Percentiles rank a stretch among this genome's conserved stretches.
Evolutionary conservation across 2,329 filamentous ascomycete species (phyloP).

Genomic region (Bisporella sp.): DNA sequence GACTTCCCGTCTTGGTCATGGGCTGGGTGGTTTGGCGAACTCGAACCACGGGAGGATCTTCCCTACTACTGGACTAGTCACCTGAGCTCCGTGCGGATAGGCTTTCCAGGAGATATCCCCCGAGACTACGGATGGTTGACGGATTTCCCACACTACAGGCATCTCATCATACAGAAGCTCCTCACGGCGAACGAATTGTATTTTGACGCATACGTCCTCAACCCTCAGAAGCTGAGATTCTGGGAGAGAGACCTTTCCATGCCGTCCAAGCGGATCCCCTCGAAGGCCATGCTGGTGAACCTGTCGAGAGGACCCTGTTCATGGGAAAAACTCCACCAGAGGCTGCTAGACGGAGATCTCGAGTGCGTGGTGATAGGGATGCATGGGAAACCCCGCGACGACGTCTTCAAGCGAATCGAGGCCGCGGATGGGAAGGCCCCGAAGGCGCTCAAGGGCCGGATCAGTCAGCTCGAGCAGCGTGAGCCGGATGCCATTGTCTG

Average conservation of each 20-base stretch:
- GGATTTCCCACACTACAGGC: constrained; percentile 2
- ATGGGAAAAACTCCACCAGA: constrained; percentile 3
- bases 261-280: constrained; percentile 3
- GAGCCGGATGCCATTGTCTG: constrained; percentile 4
- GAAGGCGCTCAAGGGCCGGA: constrained; percentile 2
- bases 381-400: constrained; percentile 3
- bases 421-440: constrained; percentile 1
- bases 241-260: background rate
- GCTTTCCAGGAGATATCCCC: constrained; percentile 1
- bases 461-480: background rate
- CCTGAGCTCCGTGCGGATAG: constrained; percentile 1
- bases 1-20: too few relatives aligned
- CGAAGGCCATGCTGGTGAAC: constrained; percentile 1
- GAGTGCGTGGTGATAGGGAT: constrained; percentile 3
- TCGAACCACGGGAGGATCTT: constrained; percentile 3
- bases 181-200: constrained; percentile 1
- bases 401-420: constrained; percentile 1
- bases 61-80: constrained; percentile 3
- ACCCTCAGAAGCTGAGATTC: constrained; percentile 2
- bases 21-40: too few relatives aligned
- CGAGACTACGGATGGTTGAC: constrained; percentile 2
- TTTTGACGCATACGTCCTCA: constrained; percentile 4
- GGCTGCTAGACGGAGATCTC: constrained; percentile 1
- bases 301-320: constrained; percentile 2
- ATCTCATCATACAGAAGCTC: constrained; percentile 3